Base-by-base conservation (phyloP, 305 asterid genomes). In the Fraxinus dipetala region DNA sequence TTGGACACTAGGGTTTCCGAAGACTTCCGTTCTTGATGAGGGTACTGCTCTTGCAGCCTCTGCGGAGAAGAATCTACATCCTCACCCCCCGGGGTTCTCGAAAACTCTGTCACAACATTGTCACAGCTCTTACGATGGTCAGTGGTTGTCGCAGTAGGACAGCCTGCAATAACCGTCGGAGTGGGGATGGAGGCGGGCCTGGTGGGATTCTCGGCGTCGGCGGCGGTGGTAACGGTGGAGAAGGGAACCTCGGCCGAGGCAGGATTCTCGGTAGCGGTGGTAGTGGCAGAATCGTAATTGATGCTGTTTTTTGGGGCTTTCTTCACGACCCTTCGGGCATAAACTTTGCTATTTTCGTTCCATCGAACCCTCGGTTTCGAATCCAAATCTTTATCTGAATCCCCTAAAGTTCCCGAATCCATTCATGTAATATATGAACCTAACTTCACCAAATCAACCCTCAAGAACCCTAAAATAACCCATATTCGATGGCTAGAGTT, bases 91-190 rank as follows among this genome's bases (percentile, higher is more conserved):
- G 9, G 77, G 51, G 82, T 30, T 76, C 54, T 84, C 8, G 18
- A 63, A 63, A 83, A 63, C 77, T 76, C 77, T 79, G 22, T 80
- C 63, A 51, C 84, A 75, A 70, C 85, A 83, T 22, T 48, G 28
- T 35, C 78, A 78, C 79, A 79, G n/a, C 40, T 73, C 75, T 65
- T 65, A 73, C 30, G 63, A 2, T n/a, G 48, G 13, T 67, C 54
- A 26, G 79, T n/a, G 6, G 40, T 48, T 13, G 84, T 9, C 8
- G 35, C 54, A 16, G 76, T 75, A 40, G 22, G 83, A 22, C 67
- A 38, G 40, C 48, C 84, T 36, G 40, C 51, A 18, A 43, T 18
- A 70, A 76, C 16, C 22, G 80, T 51, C 22, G 56, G 80, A 76
- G 82, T 13, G 24, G 85, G 70, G 59, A 4, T 0, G 11, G 80